Evolutionary conservation across 768 basidiomycete species (phyloP), one percentile per base, ranked within the genome.

Genomic region (Lentinula aciculospora): DNA sequence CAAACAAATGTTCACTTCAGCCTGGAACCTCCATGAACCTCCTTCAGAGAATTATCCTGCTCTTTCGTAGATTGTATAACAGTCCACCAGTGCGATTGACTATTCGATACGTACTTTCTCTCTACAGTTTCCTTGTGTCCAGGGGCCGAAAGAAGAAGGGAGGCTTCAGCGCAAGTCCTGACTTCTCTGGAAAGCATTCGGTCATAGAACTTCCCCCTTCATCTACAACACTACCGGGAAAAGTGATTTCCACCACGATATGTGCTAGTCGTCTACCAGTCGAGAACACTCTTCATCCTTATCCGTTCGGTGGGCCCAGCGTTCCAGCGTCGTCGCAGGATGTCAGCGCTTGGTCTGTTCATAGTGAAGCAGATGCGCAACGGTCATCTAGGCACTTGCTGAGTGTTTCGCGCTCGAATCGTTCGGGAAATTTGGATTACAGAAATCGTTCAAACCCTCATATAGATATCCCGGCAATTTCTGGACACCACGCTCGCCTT

Each of bases 371-470:
- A n/a, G 34, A 29, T 36, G 19, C 32, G 4, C 32, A 50, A 23
- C 49, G 28, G 15, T 32, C 49, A 19, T 50, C 31, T n/a, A 17
- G 28, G 13, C 49, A 17, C 1, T 36, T 27, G 25, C 34, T n/a
- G 19, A 7, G 21, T 27, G 27, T 39, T 25, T 53, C 25, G 13
- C 32, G 8, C 12, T 25, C 51, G 9, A 39, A 36, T 25, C 23
- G 9, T 21, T 15, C 51, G 13, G 23, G 36, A 39, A n/a, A 39
- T 39, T 39, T 39, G 19, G 27, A 32, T 40, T 8, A 7, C 36
- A 25, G 51, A 17, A 36, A 25, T 53, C 34, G 51, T 23, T 39
- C 51, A 8, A 53, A 53, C 39, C 51, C 51, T 53, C 51, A 39
- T 25, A 53, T 53, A 23, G 34, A 53, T 27, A 32, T 53, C 9